Conservation (phyloP, 768 basidiomycete species). For the Pleurotus ostreatus region DNA sequence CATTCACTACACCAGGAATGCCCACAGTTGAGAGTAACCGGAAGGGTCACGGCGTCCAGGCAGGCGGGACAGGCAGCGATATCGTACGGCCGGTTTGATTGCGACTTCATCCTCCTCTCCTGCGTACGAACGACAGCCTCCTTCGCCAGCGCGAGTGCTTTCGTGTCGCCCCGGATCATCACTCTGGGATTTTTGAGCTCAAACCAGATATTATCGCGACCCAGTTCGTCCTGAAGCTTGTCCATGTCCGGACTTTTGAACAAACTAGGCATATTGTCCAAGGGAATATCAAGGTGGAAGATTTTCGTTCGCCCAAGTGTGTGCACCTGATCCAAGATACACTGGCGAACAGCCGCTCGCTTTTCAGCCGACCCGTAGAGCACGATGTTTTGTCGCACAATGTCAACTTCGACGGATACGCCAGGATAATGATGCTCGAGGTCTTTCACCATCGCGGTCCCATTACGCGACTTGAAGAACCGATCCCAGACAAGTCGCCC, state of each 20-base stretch:
- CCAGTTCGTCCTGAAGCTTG: slow-evolving; percentile 44
- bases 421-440: slow-evolving; percentile 34
- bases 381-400: slow-evolving; percentile 38
- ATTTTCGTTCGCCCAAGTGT: slow-evolving; percentile 39
- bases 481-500: slow-evolving; percentile 61
- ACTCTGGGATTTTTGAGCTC: slow-evolving; percentile 41
- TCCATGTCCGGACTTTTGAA: slow-evolving; percentile 45
- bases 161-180: slow-evolving; percentile 51
- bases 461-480: slow-evolving; percentile 46
- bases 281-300: slow-evolving; percentile 42
- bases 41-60: slow-evolving; percentile 49
- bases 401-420: slow-evolving; percentile 41
- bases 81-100: slow-evolving; percentile 10
- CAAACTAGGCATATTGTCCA: slow-evolving; percentile 33
- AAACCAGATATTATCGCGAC: slow-evolving; percentile 52
- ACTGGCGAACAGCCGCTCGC: slow-evolving; percentile 36
- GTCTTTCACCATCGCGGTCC: slow-evolving; percentile 38
- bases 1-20: slow-evolving; percentile 70
- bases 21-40: slow-evolving; percentile 55
- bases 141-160: slow-evolving; percentile 37
- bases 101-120: slow-evolving; percentile 16
- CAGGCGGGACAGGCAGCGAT: slow-evolving; percentile 62
- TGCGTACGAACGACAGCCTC: slow-evolving; percentile 33
- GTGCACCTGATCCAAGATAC: slow-evolving; percentile 43
- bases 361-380: slow-evolving; percentile 46